phyloP scores from a whole-genome alignment of 2,329 filamentous ascomycete species.

The Aureobasidium sp. region DNA sequence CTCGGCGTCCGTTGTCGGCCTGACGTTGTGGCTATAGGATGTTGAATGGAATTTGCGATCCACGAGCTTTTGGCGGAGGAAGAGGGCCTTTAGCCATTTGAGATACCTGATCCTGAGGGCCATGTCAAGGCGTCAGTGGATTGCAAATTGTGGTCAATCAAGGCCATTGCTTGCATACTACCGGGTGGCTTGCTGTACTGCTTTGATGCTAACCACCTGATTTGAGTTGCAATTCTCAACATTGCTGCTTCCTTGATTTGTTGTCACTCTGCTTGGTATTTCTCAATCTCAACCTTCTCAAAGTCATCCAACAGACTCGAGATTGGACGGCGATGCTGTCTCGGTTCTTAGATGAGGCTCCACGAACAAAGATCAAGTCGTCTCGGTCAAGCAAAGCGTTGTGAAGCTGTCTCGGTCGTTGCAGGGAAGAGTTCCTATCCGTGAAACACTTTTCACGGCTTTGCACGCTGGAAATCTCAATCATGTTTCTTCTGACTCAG shows the following conservation, averaged over 20 bases:
- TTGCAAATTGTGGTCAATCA: background rate
- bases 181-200: background rate
- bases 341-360: background rate
- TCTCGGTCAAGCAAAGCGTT: constrained; percentile 1
- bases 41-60: background rate
- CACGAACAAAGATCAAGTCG: background rate
- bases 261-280: too few relatives aligned
- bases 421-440: background rate
- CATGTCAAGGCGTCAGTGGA: background rate
- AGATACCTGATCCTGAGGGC: background rate
- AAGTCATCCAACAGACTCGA: background rate
- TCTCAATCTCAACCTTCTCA: background rate
- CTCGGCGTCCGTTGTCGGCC: background rate
- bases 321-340: background rate
- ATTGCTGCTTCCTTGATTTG: background rate
- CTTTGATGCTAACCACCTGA: background rate
- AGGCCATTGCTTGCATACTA: constrained; percentile 5
- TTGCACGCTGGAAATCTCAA: background rate
- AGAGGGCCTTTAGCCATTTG: background rate
- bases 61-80: background rate
- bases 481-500: background rate
- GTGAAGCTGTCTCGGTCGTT: constrained; percentile 3
- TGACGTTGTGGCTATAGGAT: constrained; percentile 10
- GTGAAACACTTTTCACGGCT: background rate
- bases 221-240: background rate